A percentile compares a stretch with the other conserved stretches of the same genome.
phyloP scores from a whole-genome alignment of 352 stramenopile species.

The Phytophthora rubi region DNA sequence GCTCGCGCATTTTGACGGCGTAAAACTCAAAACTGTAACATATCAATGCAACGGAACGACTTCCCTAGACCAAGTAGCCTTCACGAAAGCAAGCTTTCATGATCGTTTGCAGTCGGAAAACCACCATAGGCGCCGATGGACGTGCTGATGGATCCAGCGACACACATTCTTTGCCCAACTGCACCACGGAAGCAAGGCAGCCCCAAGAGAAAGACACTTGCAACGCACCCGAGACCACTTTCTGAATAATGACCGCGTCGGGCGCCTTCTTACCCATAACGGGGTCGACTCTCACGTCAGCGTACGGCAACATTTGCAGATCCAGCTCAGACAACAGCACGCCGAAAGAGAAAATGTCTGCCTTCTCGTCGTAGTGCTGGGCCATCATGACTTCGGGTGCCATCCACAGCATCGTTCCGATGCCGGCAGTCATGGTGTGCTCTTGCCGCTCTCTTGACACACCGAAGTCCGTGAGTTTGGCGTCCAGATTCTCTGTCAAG shows the following conservation, averaged over 20 bases:
- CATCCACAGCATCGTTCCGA: conserved; percentile 47
- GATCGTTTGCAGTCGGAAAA: conserved; percentile 29
- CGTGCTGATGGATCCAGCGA: conserved; percentile 14
- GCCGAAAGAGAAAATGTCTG: conserved; percentile 47
- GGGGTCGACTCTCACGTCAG: conserved; percentile 19
- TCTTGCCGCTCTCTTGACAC: conserved; percentile 25
- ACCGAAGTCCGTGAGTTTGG: conserved; percentile 56
- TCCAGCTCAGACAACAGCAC: conserved; percentile 40
- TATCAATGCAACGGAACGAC: too few relatives aligned
- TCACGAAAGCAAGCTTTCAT: conserved; percentile 3
- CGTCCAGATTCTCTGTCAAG: conserved; percentile 23
- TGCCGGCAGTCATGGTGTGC: conserved; percentile 41
- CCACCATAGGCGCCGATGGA: conserved; percentile 25
- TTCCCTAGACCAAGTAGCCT: too few relatives aligned
- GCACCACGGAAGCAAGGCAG: conserved; percentile 7
- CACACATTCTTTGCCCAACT: conserved; percentile 22
- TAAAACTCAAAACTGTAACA: too few relatives aligned
- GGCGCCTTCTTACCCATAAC: conserved; percentile 7
- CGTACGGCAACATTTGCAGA: conserved; percentile 23
- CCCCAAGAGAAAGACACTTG: conserved; percentile 17
- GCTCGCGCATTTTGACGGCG: too few relatives aligned
- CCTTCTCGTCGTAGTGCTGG: conserved; percentile 41
- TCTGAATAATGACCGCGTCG: conserved; percentile 26
- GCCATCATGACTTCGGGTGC: conserved; percentile 47
- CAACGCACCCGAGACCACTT: conserved; percentile 20